These are phyloP conservation scores for Ophiostoma piceae DNA, from an alignment of 2,329 filamentous ascomycete genomes.

Conservation along the genomic window DNA sequence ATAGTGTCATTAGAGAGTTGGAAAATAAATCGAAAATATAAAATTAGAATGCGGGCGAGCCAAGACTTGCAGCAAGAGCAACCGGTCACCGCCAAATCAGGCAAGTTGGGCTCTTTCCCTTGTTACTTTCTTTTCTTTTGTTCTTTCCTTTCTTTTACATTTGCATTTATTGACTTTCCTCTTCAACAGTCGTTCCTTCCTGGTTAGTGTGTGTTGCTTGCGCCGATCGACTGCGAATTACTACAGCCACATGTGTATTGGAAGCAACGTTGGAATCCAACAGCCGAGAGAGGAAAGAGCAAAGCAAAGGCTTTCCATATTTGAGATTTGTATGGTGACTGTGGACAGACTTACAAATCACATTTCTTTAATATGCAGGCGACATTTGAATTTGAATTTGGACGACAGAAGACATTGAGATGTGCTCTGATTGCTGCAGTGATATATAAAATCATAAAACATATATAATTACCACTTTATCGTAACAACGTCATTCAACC, in stretches of 20 bases:
- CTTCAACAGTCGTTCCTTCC: background rate
- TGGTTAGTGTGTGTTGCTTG: background rate
- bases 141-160: background rate
- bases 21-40: background rate
- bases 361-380: background rate
- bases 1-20: background rate
- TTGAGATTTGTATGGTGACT: background rate
- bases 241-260: background rate
- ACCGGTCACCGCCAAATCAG: conserved; percentile 18
- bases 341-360: background rate
- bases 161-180: background rate
- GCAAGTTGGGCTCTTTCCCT: conserved; percentile 12
- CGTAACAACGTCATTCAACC: background rate
- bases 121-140: background rate
- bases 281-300: conserved; percentile 6
- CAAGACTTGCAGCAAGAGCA: conserved; percentile 10
- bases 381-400: too few species aligned
- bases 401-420: too few species aligned
- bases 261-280: background rate
- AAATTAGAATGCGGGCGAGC: conserved; percentile 6
- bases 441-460: background rate
- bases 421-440: background rate
- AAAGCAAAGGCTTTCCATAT: background rate
- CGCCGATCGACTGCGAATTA: background rate
- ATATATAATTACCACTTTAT: background rate